These are phyloP conservation scores for Teratosphaeria zuluensis DNA, from an alignment of 2,329 filamentous ascomycete genomes.

Conservation along the genomic window DNA sequence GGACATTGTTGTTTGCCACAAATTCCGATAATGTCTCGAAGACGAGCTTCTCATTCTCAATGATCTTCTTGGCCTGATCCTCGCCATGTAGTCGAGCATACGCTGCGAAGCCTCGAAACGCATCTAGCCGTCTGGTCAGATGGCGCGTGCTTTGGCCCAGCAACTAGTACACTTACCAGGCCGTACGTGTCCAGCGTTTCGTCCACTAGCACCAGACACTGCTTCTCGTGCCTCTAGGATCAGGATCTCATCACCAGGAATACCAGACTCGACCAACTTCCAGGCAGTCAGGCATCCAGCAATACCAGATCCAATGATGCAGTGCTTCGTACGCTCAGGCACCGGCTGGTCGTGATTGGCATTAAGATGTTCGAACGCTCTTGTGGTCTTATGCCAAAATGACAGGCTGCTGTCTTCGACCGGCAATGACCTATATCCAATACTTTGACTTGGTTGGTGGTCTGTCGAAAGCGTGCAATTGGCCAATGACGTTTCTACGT, in stretches of 20 bases:
- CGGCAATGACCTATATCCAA: too few species aligned
- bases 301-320: slow-evolving; percentile 36
- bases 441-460: too few species aligned
- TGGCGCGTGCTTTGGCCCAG: too few species aligned
- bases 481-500: too few species aligned
- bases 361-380: slow-evolving; percentile 33
- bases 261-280: slow-evolving; percentile 30
- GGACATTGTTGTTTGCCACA: slow-evolving; percentile 31
- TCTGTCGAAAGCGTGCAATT: too few species aligned
- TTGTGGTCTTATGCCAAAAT: slow-evolving; percentile 39
- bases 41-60: slow-evolving; percentile 36
- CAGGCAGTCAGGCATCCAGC: slow-evolving; percentile 33
- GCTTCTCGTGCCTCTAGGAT: slow-evolving; percentile 38
- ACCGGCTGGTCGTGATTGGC: slow-evolving; percentile 25
- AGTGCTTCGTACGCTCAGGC: slow-evolving; percentile 26
- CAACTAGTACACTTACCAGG: slow-evolving; percentile 10
- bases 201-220: slow-evolving; percentile 34
- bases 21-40: slow-evolving; percentile 33
- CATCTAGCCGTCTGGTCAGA: slow-evolving; percentile 20
- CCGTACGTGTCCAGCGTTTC: slow-evolving; percentile 38
- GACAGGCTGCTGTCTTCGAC: slow-evolving; percentile 13
- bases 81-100: slow-evolving; percentile 34
- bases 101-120: slow-evolving; percentile 39
- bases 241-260: slow-evolving; percentile 26
- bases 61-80: slow-evolving; percentile 38